Conservation (phyloP, 2,329 filamentous ascomycete species). For the Colletotrichum siamense region DNA sequence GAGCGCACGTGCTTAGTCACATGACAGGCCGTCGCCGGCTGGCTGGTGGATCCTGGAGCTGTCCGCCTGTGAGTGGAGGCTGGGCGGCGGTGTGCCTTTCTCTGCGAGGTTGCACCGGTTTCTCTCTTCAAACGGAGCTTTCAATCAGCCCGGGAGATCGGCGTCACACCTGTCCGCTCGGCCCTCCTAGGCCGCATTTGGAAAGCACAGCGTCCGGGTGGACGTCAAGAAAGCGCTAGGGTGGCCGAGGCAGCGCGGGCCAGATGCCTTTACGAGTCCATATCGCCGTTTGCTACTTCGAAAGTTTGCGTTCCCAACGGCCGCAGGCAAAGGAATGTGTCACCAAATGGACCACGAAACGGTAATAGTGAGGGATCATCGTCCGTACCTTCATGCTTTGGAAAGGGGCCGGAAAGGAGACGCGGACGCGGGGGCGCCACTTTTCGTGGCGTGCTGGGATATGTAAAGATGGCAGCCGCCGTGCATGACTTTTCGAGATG, state of each 20-base stretch:
- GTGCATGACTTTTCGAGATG: neutral
- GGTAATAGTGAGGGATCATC: neutral
- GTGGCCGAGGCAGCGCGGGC: slow-evolving; percentile 11
- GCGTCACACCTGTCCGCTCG: slow-evolving; percentile 17
- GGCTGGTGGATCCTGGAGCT: neutral
- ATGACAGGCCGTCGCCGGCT: neutral
- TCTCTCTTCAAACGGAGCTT: slow-evolving; percentile 5
- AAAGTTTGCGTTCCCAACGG: slow-evolving; percentile 9
- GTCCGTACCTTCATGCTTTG: neutral
- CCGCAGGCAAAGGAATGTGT: slow-evolving; percentile 1
- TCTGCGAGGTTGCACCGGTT: neutral
- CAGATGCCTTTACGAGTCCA: slow-evolving; percentile 13
- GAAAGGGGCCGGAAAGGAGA: neutral
- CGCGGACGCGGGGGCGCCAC: neutral
- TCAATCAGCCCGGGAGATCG: slow-evolving; percentile 14
- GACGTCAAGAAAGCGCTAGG: neutral
- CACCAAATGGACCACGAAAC: slow-evolving; percentile 13
- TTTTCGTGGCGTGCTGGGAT: slow-evolving; percentile 6
- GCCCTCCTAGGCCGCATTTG: slow-evolving; percentile 5
- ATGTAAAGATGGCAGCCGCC: neutral
- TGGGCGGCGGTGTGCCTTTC: neutral
- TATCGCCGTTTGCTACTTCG: slow-evolving; percentile 14
- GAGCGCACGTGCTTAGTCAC: neutral
- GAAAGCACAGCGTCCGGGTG: slow-evolving; percentile 12
- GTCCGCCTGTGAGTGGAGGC: neutral